phyloP scores from a whole-genome alignment of 2,329 filamentous ascomycete genomes.

The Penicillium sp. region DNA sequence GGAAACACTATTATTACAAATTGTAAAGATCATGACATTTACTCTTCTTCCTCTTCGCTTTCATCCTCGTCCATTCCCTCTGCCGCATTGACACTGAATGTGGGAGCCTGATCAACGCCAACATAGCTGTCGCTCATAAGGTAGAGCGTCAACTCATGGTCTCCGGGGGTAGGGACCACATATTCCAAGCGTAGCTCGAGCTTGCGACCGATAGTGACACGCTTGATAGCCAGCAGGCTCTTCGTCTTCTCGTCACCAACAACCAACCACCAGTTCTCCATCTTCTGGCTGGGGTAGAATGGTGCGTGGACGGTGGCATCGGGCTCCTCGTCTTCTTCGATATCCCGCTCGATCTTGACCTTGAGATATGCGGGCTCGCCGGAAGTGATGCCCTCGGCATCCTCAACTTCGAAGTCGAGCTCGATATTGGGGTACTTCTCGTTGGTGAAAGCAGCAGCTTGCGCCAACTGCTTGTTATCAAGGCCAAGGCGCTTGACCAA shows the following conservation, averaged over 20 bases:
- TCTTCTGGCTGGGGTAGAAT: slow-evolving; percentile 88
- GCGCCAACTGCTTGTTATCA: slow-evolving; percentile 74
- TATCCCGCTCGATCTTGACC: slow-evolving; percentile 79
- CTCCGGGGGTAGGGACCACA: slow-evolving; percentile 78
- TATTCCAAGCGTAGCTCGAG: slow-evolving; percentile 81
- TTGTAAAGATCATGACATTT: slow-evolving; percentile 13
- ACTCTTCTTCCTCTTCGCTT: slow-evolving; percentile 71
- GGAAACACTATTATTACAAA: slow-evolving; percentile 20
- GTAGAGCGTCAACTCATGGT: slow-evolving; percentile 85
- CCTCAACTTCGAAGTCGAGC: slow-evolving; percentile 81
- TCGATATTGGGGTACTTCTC: slow-evolving; percentile 94
- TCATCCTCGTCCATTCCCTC: slow-evolving; percentile 96
- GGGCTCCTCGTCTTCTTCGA: slow-evolving; percentile 69
- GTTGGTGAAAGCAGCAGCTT: slow-evolving; percentile 95
- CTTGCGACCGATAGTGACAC: slow-evolving; percentile 78
- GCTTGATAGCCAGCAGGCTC: slow-evolving; percentile 87
- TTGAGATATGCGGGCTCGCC: slow-evolving; percentile 79
- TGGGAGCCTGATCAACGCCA: slow-evolving; percentile 92
- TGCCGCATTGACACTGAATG: slow-evolving; percentile 77
- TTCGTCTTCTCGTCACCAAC: slow-evolving; percentile 89
- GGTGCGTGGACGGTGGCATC: slow-evolving; percentile 88
- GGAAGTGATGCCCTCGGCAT: slow-evolving; percentile 74
- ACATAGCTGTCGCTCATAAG: slow-evolving; percentile 97
- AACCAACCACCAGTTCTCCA: slow-evolving; percentile 98
- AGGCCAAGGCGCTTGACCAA: slow-evolving; percentile 77